These are phyloP conservation scores for Nakazawaea ishiwadae DNA, from an alignment of 805 yeast genomes.

Conservation along the genomic window DNA sequence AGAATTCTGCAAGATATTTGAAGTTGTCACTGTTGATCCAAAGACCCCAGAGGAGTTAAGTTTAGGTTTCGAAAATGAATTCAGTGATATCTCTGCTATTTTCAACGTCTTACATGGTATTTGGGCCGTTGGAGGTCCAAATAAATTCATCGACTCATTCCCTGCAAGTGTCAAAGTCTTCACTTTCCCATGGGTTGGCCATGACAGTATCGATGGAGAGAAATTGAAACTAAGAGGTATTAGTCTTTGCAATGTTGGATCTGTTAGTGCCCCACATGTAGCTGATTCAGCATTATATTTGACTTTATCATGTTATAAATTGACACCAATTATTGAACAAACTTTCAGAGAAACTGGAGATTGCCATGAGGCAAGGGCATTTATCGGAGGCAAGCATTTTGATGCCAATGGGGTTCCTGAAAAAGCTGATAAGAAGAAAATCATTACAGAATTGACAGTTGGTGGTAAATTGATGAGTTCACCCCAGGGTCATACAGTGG, in stretches of 20 bases:
- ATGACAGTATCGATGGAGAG: conserved; percentile 43
- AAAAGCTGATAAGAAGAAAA: conserved; percentile 20
- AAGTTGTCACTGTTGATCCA: conserved; percentile 29
- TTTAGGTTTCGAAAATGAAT: conserved; percentile 30
- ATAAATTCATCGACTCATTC: conserved; percentile 24
- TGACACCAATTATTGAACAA: conserved; percentile 38
- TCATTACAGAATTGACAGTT: conserved; percentile 32
- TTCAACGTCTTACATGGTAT: conserved; percentile 62
- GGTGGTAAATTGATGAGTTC: conserved; percentile 33
- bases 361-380: conserved; percentile 35
- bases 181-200: conserved; percentile 54
- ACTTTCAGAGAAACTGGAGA: conserved; percentile 31
- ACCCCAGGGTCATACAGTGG: conserved; percentile 48
- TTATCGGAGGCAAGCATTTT: conserved; percentile 25
- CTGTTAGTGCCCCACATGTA: conserved; percentile 38
- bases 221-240: conserved; percentile 35
- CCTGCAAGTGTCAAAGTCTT: conserved; percentile 44
- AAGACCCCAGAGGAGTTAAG: conserved; percentile 31
- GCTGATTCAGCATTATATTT: conserved; percentile 56
- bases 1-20: conserved; percentile 31
- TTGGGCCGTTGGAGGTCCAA: conserved; percentile 39
- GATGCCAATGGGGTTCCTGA: conserved; percentile 28
- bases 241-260: conserved; percentile 40
- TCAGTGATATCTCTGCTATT: conserved; percentile 40
- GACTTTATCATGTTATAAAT: conserved; percentile 48